Evolutionary conservation across 306 rosid species (phyloP), one percentile per base, ranked within the genome.

Genomic region (Fragaria ananassa): DNA sequence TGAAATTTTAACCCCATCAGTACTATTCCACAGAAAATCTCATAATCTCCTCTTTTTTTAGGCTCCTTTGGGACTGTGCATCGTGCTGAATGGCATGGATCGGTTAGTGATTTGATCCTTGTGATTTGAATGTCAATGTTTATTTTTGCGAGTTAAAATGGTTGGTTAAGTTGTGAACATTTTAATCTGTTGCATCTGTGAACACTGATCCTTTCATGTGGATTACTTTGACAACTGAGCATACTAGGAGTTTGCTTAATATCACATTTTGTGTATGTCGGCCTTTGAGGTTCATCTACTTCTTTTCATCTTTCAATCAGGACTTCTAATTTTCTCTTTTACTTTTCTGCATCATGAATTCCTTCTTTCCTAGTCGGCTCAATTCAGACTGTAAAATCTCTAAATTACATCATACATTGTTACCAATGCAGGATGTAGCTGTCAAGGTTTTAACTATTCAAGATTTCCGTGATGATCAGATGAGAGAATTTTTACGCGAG

Each of bases 21-120:
- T 72, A 71, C 39, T 77, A 65, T 42, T 47, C 5, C 42, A 13
- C 53, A 49, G 68, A 70, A 71, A 19, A 72, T 49, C 50, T 69
- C 35, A 69, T 79, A 11, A 12, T 72, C 31, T 63, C 35, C 76
- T 73, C 27, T 68, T 51, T 74, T 86, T 86, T 71, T 81, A 95
- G 99, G 99, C 62, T 95, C 99, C 72, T 95, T 95, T 71, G 99
- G 99, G 68, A 95, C 97, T 10, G 99, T 95, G 81, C 95, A 95
- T 78, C 97, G 87, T 58, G 99, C 99, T 75, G 99, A 95, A 85
- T 95, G 99, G 99, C 85, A 95, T 84, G 97, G 99, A 85, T 95
- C 97, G 73, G 99, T 95, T 79, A 87, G 97, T 88, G 37, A 57
- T 29, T 11, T 73, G 35, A 41, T 4, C 63, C 42, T 66, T 76